Evolutionary conservation across 768 basidiomycete species (phyloP).

Genomic region (Boletus coccyginus): DNA sequence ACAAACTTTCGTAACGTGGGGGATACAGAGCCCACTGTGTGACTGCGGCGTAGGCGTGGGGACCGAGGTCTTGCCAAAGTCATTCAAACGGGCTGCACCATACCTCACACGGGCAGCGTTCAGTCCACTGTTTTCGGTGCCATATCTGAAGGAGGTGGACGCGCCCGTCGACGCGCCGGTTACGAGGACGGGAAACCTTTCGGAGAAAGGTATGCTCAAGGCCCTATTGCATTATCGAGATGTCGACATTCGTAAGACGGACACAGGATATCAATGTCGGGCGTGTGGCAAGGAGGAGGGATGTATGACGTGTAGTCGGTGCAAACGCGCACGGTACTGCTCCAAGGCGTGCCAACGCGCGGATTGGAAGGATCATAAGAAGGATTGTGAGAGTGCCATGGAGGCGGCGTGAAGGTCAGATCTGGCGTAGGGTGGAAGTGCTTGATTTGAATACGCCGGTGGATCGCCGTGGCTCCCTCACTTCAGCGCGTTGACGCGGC

Average conservation of each 20-base stretch:
- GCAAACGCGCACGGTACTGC: constrained; percentile 41
- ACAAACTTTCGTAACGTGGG: constrained; percentile 31
- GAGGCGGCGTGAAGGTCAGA: background rate
- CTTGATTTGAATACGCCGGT: background rate
- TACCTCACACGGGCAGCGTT: constrained; percentile 52
- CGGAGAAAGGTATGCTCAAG: background rate
- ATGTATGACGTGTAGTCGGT: constrained; percentile 33
- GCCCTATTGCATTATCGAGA: background rate
- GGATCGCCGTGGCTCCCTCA: too few relatives aligned
- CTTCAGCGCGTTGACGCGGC: too few relatives aligned
- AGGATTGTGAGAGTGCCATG: background rate
- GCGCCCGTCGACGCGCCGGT: background rate
- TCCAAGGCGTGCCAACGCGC: constrained; percentile 39
- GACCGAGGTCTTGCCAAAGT: constrained; percentile 8
- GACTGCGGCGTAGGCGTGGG: constrained; percentile 13
- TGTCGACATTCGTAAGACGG: background rate
- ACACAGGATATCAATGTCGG: background rate
- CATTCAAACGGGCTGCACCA: constrained; percentile 39
- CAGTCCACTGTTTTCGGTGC: constrained; percentile 50
- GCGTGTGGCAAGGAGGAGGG: constrained; percentile 2
- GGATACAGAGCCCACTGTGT: constrained; percentile 8
- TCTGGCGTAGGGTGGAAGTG: background rate
- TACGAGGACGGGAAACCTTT: background rate
- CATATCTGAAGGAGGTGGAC: constrained; percentile 40
- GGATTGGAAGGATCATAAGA: constrained; percentile 13